Evolutionary conservation across 257 asterid genomes (phyloP).

Genomic region (Solanum neorickii): DNA sequence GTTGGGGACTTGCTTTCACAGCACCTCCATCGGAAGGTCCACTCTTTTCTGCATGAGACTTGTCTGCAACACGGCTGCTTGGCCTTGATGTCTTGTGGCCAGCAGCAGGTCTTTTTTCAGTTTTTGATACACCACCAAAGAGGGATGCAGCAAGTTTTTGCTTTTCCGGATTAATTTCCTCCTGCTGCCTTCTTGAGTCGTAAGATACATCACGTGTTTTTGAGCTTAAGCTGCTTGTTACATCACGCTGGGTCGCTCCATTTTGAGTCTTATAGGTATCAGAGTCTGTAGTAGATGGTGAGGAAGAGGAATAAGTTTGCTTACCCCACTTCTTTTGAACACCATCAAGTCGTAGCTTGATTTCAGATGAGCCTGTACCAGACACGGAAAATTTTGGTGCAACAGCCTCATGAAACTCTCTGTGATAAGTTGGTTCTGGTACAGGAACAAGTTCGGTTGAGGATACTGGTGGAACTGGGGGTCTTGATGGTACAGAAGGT

Average conservation of each 20-base stretch:
- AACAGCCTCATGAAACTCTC: constrained; percentile 34
- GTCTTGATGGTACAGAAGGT: constrained; percentile 38
- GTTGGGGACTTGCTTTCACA: constrained; percentile 39
- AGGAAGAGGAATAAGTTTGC: constrained; percentile 34
- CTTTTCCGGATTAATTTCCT: constrained; percentile 67
- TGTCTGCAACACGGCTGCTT: constrained; percentile 32
- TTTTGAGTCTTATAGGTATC: constrained; percentile 33
- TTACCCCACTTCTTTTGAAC: constrained; percentile 96
- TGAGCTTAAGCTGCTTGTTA: constrained; percentile 28
- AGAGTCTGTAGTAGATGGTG: constrained; percentile 43
- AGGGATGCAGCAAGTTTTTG: constrained; percentile 92
- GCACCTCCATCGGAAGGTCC: constrained; percentile 24
- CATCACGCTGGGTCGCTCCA: constrained; percentile 36
- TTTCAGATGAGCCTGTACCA: constrained; percentile 42
- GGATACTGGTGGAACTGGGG: constrained; percentile 32
- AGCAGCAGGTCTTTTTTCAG: constrained; percentile 44
- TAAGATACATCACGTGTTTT: constrained; percentile 31
- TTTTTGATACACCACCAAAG: constrained; percentile 55
- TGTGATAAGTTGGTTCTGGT: constrained; percentile 43
- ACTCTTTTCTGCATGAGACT: constrained; percentile 27
- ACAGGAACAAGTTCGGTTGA: constrained; percentile 67
- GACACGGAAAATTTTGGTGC: constrained; percentile 30
- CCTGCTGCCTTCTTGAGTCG: constrained; percentile 46
- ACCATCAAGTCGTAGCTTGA: constrained; percentile 84
- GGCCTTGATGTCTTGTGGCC: constrained; percentile 39